Conservation (phyloP, 2,329 filamentous ascomycete species). For the Furcasterigmium furcatum region DNA sequence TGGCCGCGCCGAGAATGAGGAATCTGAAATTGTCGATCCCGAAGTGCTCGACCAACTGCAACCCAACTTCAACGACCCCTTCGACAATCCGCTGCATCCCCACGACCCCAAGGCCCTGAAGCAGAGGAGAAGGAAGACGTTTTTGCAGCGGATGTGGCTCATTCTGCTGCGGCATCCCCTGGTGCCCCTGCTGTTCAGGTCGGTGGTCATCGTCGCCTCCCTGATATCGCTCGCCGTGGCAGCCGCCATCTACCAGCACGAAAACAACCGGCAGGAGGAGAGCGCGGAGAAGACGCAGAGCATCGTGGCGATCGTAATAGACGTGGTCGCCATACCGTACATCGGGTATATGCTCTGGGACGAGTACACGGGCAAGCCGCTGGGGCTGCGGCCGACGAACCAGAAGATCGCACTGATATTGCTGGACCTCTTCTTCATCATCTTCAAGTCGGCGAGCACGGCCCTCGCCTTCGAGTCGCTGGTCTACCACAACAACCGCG, state of each 20-base stretch:
- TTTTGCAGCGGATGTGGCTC: slow-evolving; percentile 59
- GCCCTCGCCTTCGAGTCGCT: slow-evolving; percentile 85
- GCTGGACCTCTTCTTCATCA: slow-evolving; percentile 92
- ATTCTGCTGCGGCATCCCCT: slow-evolving; percentile 77
- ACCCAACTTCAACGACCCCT: slow-evolving; percentile 40
- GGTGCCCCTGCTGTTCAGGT: slow-evolving; percentile 78
- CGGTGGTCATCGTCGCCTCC: slow-evolving; percentile 81
- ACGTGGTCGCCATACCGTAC: slow-evolving; percentile 85
- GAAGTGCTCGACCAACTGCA: slow-evolving; percentile 42
- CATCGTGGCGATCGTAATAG: slow-evolving; percentile 84
- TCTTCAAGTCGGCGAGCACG: slow-evolving; percentile 93
- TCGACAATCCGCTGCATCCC: slow-evolving; percentile 14
- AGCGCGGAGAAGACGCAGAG: slow-evolving; percentile 68
- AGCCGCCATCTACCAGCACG: slow-evolving; percentile 65
- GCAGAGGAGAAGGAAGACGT: slow-evolving; percentile 17
- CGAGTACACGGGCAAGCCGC: slow-evolving; percentile 90
- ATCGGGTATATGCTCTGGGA: slow-evolving; percentile 93
- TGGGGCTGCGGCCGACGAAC: slow-evolving; percentile 78
- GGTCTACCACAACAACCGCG: slow-evolving; percentile 46
- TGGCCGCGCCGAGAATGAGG: slow-evolving; percentile 42
- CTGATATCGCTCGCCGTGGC: slow-evolving; percentile 77
- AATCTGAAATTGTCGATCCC: slow-evolving; percentile 43
- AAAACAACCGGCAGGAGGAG: slow-evolving; percentile 37
- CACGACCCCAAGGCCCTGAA: background rate
- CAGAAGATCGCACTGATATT: slow-evolving; percentile 89